Percentiles rank a stretch among this genome's conserved stretches.
Evolutionary conservation across 2,329 filamentous ascomycete species (phyloP).

Genomic region (Cladosporium sp.): DNA sequence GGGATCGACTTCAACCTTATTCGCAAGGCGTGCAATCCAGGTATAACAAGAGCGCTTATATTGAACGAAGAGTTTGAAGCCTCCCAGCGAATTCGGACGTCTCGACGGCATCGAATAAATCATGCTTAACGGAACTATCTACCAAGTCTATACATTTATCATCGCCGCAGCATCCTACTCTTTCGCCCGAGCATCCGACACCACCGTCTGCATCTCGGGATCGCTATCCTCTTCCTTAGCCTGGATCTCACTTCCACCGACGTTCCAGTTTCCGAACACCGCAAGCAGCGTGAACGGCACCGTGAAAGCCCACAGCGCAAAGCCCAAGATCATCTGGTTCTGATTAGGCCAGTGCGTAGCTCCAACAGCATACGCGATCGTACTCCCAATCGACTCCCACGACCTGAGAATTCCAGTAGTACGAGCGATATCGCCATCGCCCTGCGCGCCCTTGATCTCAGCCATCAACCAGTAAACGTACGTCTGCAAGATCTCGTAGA

Average conservation of each 20-base stretch:
- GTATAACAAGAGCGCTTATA: too few species aligned
- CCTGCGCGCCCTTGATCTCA: conserved; percentile 33
- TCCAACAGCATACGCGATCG: conserved; percentile 38
- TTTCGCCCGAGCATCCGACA: not conserved
- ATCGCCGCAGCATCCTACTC: not conserved
- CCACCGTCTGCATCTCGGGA: conserved; percentile 23
- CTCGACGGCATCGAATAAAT: not conserved
- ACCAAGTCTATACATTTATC: not conserved
- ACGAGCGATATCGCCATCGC: conserved; percentile 37
- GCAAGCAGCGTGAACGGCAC: conserved; percentile 28
- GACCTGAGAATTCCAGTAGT: conserved; percentile 39
- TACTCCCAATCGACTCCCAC: conserved; percentile 40
- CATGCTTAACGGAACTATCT: not conserved
- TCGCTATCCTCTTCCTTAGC: conserved; percentile 19
- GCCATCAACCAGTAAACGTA: conserved; percentile 34
- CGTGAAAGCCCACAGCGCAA: conserved; percentile 36
- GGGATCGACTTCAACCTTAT: too few species aligned
- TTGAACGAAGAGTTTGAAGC: too few species aligned
- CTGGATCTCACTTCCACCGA: conserved; percentile 2
- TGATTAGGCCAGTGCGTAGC: conserved; percentile 36
- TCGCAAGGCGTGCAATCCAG: too few species aligned
- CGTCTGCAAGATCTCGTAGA: conserved; percentile 31
- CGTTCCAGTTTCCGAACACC: conserved; percentile 27
- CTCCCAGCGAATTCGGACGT: not conserved
- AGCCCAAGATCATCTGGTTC: conserved; percentile 39